phyloP scores from a whole-genome alignment of 352 stramenopile genomes.

The Globisporangium takayamanum region DNA sequence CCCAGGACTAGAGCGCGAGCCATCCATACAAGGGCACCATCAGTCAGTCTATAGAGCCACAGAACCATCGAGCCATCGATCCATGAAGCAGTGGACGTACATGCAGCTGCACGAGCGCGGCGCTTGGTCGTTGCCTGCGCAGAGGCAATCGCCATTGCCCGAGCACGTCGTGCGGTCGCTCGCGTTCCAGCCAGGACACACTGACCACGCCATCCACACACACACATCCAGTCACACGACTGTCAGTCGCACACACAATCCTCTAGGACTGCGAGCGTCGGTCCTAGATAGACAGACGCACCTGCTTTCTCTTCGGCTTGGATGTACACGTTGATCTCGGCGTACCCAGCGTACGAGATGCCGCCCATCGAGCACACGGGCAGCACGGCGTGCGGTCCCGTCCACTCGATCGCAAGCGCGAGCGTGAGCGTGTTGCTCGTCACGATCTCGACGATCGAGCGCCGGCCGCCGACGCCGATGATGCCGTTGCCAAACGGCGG shows the following conservation, averaged over 20 bases:
- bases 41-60: background rate
- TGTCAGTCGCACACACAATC: background rate
- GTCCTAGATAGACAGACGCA: conserved; percentile 14
- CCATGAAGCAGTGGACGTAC: conserved; percentile 32
- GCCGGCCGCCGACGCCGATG: conserved; percentile 44
- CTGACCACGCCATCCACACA: conserved; percentile 14
- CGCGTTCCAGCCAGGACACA: conserved; percentile 67
- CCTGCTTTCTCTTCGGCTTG: conserved; percentile 75
- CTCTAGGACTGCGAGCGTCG: background rate
- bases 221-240: conserved; percentile 1
- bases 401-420: conserved; percentile 55
- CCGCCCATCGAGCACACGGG: conserved; percentile 78
- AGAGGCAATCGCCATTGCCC: conserved; percentile 64
- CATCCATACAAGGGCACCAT: background rate
- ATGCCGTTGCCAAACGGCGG: conserved; percentile 72
- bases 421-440: conserved; percentile 32
- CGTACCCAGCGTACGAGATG: conserved; percentile 65
- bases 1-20: conserved; percentile 23
- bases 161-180: conserved; percentile 41
- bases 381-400: conserved; percentile 34
- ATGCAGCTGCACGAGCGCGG: conserved; percentile 54
- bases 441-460: conserved; percentile 60
- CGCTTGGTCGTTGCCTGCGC: conserved; percentile 54
- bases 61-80: background rate
- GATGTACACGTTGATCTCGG: conserved; percentile 76